These are phyloP conservation scores for Hypoxylon sp. DNA, from an alignment of 2,329 filamentous ascomycete genomes.

Conservation along the genomic window DNA sequence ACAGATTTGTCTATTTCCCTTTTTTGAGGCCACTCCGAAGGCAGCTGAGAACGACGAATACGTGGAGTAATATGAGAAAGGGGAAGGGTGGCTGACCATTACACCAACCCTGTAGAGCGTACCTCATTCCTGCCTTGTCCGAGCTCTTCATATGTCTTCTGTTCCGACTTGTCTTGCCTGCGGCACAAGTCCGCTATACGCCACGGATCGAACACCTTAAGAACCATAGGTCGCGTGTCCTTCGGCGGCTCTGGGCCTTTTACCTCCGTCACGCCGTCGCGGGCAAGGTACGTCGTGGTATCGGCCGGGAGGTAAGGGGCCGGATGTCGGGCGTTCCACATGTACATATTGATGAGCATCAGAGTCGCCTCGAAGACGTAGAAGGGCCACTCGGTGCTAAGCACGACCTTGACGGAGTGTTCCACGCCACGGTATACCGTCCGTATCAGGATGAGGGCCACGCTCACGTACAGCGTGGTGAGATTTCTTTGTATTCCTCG, in stretches of 20 bases:
- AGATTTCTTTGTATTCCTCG: constrained; percentile 55
- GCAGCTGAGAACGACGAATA: too few relatives aligned
- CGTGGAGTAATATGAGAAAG: not conserved
- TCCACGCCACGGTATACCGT: constrained; percentile 62
- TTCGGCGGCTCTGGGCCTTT: constrained; percentile 3
- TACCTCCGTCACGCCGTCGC: constrained; percentile 58
- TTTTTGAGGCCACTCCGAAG: not conserved
- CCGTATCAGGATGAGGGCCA: constrained; percentile 59
- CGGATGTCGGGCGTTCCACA: constrained; percentile 60
- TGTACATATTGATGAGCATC: constrained; percentile 58
- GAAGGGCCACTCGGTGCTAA: constrained; percentile 63
- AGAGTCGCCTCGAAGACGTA: constrained; percentile 61
- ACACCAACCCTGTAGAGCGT: not conserved
- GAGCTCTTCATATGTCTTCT: constrained; percentile 1
- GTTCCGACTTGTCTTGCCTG: constrained; percentile 4
- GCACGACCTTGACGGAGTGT: constrained; percentile 58
- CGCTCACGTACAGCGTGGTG: constrained; percentile 57
- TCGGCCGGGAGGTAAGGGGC: constrained; percentile 57
- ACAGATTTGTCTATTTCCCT: not conserved
- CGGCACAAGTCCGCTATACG: constrained; percentile 7
- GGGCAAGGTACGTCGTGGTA: constrained; percentile 57
- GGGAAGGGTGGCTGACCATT: not conserved
- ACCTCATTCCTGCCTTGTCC: constrained; percentile 18
- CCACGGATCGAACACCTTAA: constrained; percentile 6
- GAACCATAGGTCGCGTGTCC: not conserved